Percentiles rank a stretch among this genome's conserved stretches.
Evolutionary conservation across 345 rosid genomes (phyloP).

Genomic region (Pistacia vera): DNA sequence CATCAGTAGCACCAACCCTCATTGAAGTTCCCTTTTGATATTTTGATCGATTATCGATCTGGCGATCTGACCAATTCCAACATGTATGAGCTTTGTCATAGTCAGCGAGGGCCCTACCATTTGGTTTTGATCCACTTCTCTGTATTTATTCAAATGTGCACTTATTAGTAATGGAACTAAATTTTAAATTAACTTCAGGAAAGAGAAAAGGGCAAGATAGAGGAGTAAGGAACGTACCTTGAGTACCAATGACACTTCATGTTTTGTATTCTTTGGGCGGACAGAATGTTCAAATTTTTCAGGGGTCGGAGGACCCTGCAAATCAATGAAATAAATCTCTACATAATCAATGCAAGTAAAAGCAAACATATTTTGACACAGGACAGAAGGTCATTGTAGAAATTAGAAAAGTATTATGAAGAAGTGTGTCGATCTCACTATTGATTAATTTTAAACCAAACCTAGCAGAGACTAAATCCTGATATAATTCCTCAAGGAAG

Average conservation of each 20-base stretch:
- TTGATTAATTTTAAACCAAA: background rate
- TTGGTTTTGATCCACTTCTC: constrained; percentile 68
- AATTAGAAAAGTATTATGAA: background rate
- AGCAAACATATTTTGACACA: background rate
- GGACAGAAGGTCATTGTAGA: background rate
- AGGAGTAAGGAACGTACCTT: constrained; percentile 44
- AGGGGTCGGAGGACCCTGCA: constrained; percentile 86
- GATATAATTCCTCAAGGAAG: background rate
- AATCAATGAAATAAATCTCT: background rate
- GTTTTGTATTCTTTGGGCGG: constrained; percentile 52
- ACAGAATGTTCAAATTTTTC: constrained; percentile 66
- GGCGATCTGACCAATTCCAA: constrained; percentile 36
- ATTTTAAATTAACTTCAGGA: background rate
- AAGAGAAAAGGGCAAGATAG: background rate
- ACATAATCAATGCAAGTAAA: background rate
- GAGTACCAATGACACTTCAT: constrained; percentile 48
- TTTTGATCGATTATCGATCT: constrained; percentile 34
- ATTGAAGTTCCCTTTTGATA: constrained; percentile 32
- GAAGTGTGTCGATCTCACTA: background rate
- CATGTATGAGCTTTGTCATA: constrained; percentile 31
- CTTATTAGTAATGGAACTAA: constrained; percentile 7
- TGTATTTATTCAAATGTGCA: constrained; percentile 26
- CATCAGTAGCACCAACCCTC: constrained; percentile 29
- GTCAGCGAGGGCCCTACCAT: constrained; percentile 31
- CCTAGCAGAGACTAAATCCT: background rate